Evolutionary conservation across 2,329 filamentous ascomycete species (phyloP).

Genomic region (Penicillium sp.): DNA sequence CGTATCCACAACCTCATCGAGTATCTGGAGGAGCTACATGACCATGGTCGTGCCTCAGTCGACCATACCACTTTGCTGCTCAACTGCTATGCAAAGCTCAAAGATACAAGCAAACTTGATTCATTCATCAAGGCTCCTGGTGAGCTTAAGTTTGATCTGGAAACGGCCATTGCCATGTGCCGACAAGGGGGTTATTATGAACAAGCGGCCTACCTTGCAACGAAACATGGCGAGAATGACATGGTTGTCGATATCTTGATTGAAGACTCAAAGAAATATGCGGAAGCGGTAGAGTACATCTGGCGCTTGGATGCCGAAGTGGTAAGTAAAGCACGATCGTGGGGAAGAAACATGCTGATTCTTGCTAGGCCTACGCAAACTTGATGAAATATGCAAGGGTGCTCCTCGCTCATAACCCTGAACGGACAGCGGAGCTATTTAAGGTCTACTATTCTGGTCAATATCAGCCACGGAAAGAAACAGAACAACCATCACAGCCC

Average conservation of each 20-base stretch:
- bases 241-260: conserved; percentile 94
- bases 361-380: conserved; percentile 72
- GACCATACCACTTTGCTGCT: conserved; percentile 93
- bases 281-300: conserved; percentile 86
- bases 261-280: conserved; percentile 89
- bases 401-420: conserved; percentile 80
- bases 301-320: conserved; percentile 79
- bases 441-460: conserved; percentile 91
- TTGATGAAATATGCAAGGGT: conserved; percentile 95
- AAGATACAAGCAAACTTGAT: conserved; percentile 94
- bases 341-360: conserved; percentile 32
- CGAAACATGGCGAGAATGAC: conserved; percentile 90
- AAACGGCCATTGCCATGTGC: conserved; percentile 97
- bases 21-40: conserved; percentile 93
- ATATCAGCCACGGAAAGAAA: conserved; percentile 70
- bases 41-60: conserved; percentile 87
- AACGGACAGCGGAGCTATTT: conserved; percentile 81
- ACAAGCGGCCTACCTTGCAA: conserved; percentile 92
- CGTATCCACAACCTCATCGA: conserved; percentile 96
- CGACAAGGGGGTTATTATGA: conserved; percentile 95
- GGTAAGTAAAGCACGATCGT: conserved; percentile 51
- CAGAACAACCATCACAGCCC: conserved; percentile 54
- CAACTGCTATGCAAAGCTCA: conserved; percentile 97
- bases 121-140: conserved; percentile 90
- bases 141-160: conserved; percentile 92